Evolutionary conservation across 352 stramenopile genomes (phyloP), one percentile per base, ranked within the genome.

Genomic region (Pythium plurisporium): DNA sequence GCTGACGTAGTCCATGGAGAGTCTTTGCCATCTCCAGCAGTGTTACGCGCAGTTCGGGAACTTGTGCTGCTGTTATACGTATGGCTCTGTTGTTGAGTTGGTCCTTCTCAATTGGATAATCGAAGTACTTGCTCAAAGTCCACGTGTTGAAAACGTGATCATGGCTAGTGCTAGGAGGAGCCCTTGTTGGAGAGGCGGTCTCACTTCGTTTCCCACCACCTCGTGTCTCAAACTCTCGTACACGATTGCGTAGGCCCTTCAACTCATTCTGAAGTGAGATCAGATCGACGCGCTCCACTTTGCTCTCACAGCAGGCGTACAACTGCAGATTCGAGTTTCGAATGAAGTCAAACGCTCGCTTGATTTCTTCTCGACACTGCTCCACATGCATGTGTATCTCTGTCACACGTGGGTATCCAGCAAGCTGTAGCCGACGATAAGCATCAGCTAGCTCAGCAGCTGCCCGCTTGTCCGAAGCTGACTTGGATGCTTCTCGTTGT

Each of bases 21-120:
- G 89, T 90, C 3, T 74, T 73, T 4, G 75, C 82, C 31, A 93
- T 54, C 54, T 93, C 82, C 5, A 93, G 59, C 4, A 93, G 55
- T 27, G 76, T 86, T 3, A 90, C 74, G 9, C 82, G 82, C 27
- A 93, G 56, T 42, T 86, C 73, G 40, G 82, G 80, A 8, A 93
- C 73, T 42, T 90, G 76, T 0, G 62, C 55, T 0, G 56, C 44
- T 11, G 45, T 36, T 4, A 70, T 33, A 4, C 30, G 38, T 0
- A 59, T 29, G 6, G 15, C n/a, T n/a, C 4, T 50, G 30, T 47
- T 29, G 17, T 41, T 45, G 2, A 45, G 42, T 6, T 62, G 62
- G 5, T 86, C 49, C 23, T 37, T 47, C 14, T 75, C 60, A 2
- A 51, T 9, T 8, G 41, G 20, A 6, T 29, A 14, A 26, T 62